Conservation (phyloP, 179 eudicot genomes). For the Beta macrorhiza region DNA sequence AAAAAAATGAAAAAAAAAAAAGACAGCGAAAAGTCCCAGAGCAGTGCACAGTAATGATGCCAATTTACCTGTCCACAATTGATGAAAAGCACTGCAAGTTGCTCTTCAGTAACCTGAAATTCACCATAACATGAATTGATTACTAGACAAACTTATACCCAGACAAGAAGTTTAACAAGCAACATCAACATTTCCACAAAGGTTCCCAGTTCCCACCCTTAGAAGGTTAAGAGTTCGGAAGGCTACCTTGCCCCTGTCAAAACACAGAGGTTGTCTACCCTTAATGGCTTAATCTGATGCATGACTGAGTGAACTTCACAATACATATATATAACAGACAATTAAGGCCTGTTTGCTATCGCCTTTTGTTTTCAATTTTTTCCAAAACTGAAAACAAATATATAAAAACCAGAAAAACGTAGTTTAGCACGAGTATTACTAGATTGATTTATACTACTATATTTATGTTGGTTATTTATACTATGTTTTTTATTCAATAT, state of each 20-base stretch:
- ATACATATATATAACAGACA: too few relatives aligned
- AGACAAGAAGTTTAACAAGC: neutral
- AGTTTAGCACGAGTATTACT: too few relatives aligned
- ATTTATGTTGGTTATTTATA: too few relatives aligned
- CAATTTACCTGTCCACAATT: slow-evolving; percentile 69
- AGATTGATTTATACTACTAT: too few relatives aligned
- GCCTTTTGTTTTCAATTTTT: too few relatives aligned
- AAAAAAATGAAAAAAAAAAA: neutral
- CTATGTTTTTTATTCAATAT: too few relatives aligned
- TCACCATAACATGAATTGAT: slow-evolving; percentile 6
- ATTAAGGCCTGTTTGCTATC: too few relatives aligned
- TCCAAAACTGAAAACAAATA: too few relatives aligned
- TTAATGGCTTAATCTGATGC: neutral
- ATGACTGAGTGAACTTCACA: neutral
- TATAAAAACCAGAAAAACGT: too few relatives aligned
- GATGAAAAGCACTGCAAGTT: slow-evolving; percentile 67
- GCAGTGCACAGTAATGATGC: neutral
- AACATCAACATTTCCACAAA: neutral
- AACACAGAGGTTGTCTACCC: neutral
- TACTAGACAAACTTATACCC: slow-evolving; percentile 12
- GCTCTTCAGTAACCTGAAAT: slow-evolving; percentile 75
- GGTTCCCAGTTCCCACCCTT: neutral
- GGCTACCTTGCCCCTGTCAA: neutral
- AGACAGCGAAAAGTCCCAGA: neutral
- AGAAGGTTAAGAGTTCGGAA: neutral